Evolutionary conservation across 2,329 filamentous ascomycete genomes (phyloP).

Genomic region (Xylariaceae sp.): DNA sequence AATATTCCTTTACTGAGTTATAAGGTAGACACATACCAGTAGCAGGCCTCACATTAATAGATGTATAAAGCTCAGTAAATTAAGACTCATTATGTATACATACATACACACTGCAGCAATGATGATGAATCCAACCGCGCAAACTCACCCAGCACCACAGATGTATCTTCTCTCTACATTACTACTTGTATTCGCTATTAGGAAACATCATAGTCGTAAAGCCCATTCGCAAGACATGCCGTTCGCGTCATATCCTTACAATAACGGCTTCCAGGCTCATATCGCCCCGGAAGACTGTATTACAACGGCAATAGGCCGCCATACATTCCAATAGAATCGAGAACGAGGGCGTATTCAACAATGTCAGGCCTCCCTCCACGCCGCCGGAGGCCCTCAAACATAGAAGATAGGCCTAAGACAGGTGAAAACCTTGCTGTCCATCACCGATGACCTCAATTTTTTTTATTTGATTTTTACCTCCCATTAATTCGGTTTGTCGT

Average conservation of each 20-base stretch:
- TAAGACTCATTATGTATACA: no score
- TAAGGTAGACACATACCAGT: no score
- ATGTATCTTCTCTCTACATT: slow-evolving; percentile 30
- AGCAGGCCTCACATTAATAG: no score
- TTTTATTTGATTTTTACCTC: not conserved
- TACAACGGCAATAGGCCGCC: slow-evolving; percentile 10
- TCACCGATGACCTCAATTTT: not conserved
- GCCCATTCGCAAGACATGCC: slow-evolving; percentile 29
- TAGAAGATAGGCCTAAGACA: slow-evolving; percentile 2
- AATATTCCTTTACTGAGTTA: no score
- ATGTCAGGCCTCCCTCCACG: slow-evolving; percentile 14
- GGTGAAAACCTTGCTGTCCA: not conserved
- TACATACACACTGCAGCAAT: no score
- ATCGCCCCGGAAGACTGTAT: slow-evolving; percentile 11
- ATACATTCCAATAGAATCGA: not conserved
- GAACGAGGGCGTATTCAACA: slow-evolving; percentile 26
- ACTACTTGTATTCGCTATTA: slow-evolving; percentile 34
- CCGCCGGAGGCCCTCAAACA: slow-evolving; percentile 2
- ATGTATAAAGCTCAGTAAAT: no score
- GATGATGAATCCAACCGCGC: not conserved
- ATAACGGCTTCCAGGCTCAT: slow-evolving; percentile 8
- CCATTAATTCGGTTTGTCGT: not conserved
- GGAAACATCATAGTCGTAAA: slow-evolving; percentile 34
- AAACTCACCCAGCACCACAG: not conserved
- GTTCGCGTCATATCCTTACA: slow-evolving; percentile 32